These are phyloP conservation scores for Microbotryum intermedium DNA, from an alignment of 1,284 basidiomycete species.

Conservation along the genomic window DNA sequence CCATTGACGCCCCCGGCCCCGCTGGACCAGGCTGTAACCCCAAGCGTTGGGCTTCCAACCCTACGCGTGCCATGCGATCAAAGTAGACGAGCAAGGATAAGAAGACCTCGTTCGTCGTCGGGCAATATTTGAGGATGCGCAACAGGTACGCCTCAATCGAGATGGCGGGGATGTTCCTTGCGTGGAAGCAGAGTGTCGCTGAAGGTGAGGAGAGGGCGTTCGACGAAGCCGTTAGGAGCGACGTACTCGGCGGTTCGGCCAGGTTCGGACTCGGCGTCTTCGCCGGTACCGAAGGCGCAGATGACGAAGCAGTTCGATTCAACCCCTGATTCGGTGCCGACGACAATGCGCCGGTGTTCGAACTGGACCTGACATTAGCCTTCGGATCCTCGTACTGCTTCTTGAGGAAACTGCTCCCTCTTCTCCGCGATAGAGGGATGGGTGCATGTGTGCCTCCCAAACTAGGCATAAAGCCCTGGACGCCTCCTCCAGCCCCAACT, in stretches of 20 bases:
- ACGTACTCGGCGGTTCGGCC: conserved; percentile 20
- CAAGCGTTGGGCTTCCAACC: conserved; percentile 24
- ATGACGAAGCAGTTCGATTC: background rate
- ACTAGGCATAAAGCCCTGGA: conserved; percentile 29
- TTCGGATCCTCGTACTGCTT: background rate
- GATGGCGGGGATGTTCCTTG: conserved; percentile 89
- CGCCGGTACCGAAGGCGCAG: background rate
- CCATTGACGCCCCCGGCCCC: background rate
- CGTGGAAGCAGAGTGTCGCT: conserved; percentile 85
- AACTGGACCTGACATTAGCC: background rate
- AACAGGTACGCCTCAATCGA: conserved; percentile 88
- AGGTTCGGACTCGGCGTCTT: background rate
- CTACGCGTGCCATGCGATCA: conserved; percentile 58
- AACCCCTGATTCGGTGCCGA: background rate
- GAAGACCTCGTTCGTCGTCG: conserved; percentile 96
- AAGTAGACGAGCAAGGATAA: conserved; percentile 90
- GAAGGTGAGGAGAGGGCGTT: conserved; percentile 66
- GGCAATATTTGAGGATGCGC: conserved; percentile 95
- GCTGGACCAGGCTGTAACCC: conserved; percentile 23
- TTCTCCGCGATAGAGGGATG: conserved; percentile 14
- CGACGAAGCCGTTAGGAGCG: conserved; percentile 63
- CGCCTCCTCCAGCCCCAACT: conserved; percentile 16
- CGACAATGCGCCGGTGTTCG: conserved; percentile 26
- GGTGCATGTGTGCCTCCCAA: conserved; percentile 26
- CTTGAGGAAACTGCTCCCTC: conserved; percentile 22